A percentile compares a stretch with the other conserved stretches of the same genome.
These are phyloP conservation scores for Epichloe elymi DNA, from an alignment of 2,329 filamentous ascomycete genomes.

Conservation along the genomic window DNA sequence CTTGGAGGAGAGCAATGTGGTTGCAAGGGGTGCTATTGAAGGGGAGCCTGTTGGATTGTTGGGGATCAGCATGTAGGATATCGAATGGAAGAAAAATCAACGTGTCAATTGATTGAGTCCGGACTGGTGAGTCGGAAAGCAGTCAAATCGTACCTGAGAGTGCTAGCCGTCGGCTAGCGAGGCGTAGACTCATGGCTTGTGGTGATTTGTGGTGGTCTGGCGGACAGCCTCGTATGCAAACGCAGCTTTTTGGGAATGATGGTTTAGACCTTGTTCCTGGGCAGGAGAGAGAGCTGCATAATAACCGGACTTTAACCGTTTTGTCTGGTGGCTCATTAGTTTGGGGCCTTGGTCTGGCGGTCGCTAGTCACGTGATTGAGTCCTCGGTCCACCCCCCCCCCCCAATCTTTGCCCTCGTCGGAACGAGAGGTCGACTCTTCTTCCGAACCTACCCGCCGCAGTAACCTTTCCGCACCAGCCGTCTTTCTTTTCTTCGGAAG, in stretches of 20 bases:
- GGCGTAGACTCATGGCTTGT: conserved; percentile 49
- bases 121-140: background rate
- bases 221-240: background rate
- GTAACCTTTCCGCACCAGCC: background rate
- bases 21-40: conserved; percentile 7
- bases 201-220: background rate
- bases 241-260: background rate
- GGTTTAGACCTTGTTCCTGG: background rate
- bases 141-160: conserved; percentile 37
- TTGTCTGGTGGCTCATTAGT: no score
- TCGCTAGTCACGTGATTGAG: no score
- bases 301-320: conserved; percentile 14
- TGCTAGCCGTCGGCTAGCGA: conserved; percentile 48
- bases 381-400: conserved; percentile 3
- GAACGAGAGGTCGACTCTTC: background rate
- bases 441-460: background rate
- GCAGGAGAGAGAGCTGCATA: background rate
- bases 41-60: conserved; percentile 4
- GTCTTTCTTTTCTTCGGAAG: background rate
- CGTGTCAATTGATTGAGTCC: background rate
- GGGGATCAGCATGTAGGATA: background rate
- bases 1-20: conserved; percentile 8
- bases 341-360: no score
- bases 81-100: background rate
- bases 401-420: conserved; percentile 8